Evolutionary conservation across 306 rosid genomes (phyloP), one percentile per base, ranked within the genome.

Genomic region (Fragaria nilgerrensis): DNA sequence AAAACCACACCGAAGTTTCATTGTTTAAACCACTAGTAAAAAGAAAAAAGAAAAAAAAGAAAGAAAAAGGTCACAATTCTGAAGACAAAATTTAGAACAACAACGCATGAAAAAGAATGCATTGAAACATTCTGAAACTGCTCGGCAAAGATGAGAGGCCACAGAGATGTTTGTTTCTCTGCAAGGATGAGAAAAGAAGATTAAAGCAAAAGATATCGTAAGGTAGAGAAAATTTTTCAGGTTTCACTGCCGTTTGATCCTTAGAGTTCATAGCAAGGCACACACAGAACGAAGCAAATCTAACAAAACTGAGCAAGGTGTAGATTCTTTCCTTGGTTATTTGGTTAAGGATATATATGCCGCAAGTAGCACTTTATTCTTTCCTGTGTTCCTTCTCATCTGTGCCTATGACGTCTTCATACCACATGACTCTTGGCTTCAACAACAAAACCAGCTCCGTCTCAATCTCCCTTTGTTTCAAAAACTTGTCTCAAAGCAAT

Each of bases 191-290:
- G 32, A 58, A 2, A 20, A 20, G 9, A 11, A 23, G 32, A 58
- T 23, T 0, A 3, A 3, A 23, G 34, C 64, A 22, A 23, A 1
- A 7, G 44, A 41, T 7, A 7, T 41, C 7, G 7, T 41, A 41
- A 6, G 11, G 44, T 41, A 8, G 7, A 41, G 52, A 47, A 0
- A 1, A 22, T 0, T 1, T 10, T 5, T 14, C 8, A 27, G 39
- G 67, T 25, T 27, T 27, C 6, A 23, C 64, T 27, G 11, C 4
- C 1, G 1, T n/a, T 37, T 14, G 84, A 91, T 89, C 85, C 96
- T 86, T 89, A 53, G 82, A 87, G 83, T 89, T 82, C 83, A 69
- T 58, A 79, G 9, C 79, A 87, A 83, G 92, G 75, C 84, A 84
- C 44, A 73, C 77, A 41, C 16, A 45, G 6, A 66, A 5, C 48